Evolutionary conservation across 768 basidiomycete genomes (phyloP).

Genomic region (Amyloporia xantha): DNA sequence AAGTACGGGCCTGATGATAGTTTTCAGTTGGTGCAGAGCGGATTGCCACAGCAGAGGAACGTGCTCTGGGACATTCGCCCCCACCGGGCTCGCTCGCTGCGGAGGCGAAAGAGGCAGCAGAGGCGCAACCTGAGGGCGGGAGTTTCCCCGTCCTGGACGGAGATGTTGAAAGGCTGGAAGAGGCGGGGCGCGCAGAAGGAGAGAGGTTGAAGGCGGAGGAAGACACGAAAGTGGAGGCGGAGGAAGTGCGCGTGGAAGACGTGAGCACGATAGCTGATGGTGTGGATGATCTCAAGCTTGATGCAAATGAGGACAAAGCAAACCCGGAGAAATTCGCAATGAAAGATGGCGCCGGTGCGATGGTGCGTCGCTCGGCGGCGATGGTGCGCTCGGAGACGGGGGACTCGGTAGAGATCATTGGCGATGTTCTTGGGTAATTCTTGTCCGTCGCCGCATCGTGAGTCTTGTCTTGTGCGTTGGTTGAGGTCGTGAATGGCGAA

Average conservation of each 20-base stretch:
- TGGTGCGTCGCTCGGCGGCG: neutral
- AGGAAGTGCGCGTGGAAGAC: neutral
- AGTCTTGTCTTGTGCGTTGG: too few relatives aligned
- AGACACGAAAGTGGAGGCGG: slow-evolving; percentile 5
- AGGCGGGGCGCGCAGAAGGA: slow-evolving; percentile 8
- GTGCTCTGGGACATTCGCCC: slow-evolving; percentile 15
- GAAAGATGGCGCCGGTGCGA: neutral
- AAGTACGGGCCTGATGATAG: too few relatives aligned
- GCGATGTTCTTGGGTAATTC: slow-evolving; percentile 12
- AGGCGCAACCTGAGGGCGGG: slow-evolving; percentile 11
- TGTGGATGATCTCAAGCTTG: neutral
- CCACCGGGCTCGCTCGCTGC: slow-evolving; percentile 18
- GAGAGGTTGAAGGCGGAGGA: slow-evolving; percentile 6
- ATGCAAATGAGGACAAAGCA: neutral
- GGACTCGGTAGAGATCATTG: slow-evolving; percentile 20
- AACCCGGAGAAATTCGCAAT: neutral
- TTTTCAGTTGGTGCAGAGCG: slow-evolving; percentile 11
- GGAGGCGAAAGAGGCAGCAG: slow-evolving; percentile 16
- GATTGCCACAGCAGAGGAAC: slow-evolving; percentile 10
- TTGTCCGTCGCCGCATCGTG: neutral
- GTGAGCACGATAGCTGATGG: neutral
- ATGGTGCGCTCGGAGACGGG: slow-evolving; percentile 17
- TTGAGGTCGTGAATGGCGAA: too few relatives aligned
- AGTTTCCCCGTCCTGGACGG: slow-evolving; percentile 9
- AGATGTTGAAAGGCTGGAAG: slow-evolving; percentile 8